Evolutionary conservation across 2,329 filamentous ascomycete species (phyloP).

Genomic region (Cercospora sp.): DNA sequence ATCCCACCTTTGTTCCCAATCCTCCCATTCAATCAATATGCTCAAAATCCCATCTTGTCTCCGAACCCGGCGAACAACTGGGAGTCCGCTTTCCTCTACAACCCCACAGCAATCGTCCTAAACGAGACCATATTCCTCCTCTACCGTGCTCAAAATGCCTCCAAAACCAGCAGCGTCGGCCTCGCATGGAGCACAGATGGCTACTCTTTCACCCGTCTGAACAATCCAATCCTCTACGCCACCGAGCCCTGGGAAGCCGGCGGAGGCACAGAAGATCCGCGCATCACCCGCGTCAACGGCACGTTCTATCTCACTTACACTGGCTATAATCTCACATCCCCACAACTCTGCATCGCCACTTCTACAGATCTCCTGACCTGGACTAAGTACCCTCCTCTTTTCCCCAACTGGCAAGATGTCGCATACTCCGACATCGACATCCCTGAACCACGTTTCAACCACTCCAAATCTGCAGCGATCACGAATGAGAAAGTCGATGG

Average conservation of each 20-base stretch:
- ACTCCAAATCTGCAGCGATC: slow-evolving; percentile 35
- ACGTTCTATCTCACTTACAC: slow-evolving; percentile 45
- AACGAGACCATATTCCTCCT: slow-evolving; percentile 39
- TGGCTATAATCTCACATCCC: slow-evolving; percentile 35
- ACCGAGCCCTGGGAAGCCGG: slow-evolving; percentile 39
- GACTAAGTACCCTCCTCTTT: slow-evolving; percentile 37
- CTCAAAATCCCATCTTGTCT: slow-evolving; percentile 29
- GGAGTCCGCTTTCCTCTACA: slow-evolving; percentile 37
- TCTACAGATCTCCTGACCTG: slow-evolving; percentile 41
- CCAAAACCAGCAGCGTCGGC: slow-evolving; percentile 38
- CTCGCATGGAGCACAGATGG: slow-evolving; percentile 43
- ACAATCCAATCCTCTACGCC: slow-evolving; percentile 37
- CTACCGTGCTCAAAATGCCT: slow-evolving; percentile 41
- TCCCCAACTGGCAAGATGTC: slow-evolving; percentile 34
- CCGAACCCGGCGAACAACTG: slow-evolving; percentile 30
- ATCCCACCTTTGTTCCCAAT: slow-evolving; percentile 34
- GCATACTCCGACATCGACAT: slow-evolving; percentile 28
- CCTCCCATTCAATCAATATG: slow-evolving; percentile 33
- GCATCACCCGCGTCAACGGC: slow-evolving; percentile 40
- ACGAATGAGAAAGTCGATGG: slow-evolving; percentile 37
- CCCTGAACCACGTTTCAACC: slow-evolving; percentile 22
- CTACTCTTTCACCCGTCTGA: slow-evolving; percentile 39
- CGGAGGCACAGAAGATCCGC: slow-evolving; percentile 42
- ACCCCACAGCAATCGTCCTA: slow-evolving; percentile 36
- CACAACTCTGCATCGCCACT: slow-evolving; percentile 41